Evolutionary conservation across 345 rosid genomes (phyloP), one percentile per base, ranked within the genome.

Genomic region (Rhizophora mangle): DNA sequence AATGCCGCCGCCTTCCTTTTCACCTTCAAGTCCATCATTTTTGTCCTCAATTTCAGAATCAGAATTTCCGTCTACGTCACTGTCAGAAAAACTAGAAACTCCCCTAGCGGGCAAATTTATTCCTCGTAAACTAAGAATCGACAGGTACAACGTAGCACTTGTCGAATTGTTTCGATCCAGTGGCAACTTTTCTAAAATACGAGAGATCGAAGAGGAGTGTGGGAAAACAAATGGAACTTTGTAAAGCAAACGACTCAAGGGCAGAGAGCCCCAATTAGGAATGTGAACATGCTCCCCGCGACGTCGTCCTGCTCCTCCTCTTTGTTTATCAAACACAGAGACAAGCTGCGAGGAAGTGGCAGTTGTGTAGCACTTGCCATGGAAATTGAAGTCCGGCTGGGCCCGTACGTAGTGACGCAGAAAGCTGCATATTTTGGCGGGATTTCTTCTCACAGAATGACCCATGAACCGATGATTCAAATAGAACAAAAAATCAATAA

Each of bases 201-300:
- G 9, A 79, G 51, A 32, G 84, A 83, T 53, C 64, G 85, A 46
- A 90, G 86, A 51, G 93, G 93, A 19, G 88, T 86, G 73, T 82
- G 88, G 79, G 85, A 88, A 68, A 85, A 81, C 16, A 83, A 55
- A 70, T 72, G 88, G 77, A 86, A 79, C 75, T 85, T 86, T 80
- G 89, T 67, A 65, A 85, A 66, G 69, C 92, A 85, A 60, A 85
- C 79, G 73, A 87, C 76, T 78, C 81, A 80, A 62, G 83, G 91
- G 67, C 72, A 84, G 60, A 85, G 86, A 76, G 77, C 69, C 57
- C 87, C 80, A 76, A 83, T 70, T 7, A 71, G 64, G 67, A 62
- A 79, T 6, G 62, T 71, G 69, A 70, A 81, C 80, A 81, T 81
- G 78, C 78, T 69, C 80, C 81, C 77, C 68, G 36, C 65, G 21